Conservation (phyloP, 1,139 yeast genomes). For the Saccharomyces pastorianus region DNA sequence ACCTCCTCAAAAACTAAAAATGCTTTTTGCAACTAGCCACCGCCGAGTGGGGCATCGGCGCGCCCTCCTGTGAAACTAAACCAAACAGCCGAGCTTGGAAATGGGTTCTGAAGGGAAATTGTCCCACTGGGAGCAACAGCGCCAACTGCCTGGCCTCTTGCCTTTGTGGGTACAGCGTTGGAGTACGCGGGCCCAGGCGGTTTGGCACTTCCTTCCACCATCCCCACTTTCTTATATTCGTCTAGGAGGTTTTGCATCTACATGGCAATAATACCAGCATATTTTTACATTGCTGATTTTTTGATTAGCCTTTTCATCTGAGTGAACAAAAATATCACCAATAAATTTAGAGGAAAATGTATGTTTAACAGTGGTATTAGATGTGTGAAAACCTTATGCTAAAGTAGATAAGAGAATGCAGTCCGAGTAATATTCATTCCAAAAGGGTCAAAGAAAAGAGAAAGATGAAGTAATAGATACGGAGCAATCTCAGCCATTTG, state of each 20-base stretch:
- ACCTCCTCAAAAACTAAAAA: neutral
- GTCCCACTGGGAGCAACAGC: neutral
- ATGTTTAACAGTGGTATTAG: neutral
- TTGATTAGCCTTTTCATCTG: neutral
- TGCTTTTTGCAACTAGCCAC: neutral
- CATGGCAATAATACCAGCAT: neutral
- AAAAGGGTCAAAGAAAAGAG: too few species aligned
- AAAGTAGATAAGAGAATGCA: neutral
- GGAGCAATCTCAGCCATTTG: neutral
- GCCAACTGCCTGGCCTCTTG: neutral
- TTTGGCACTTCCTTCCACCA: neutral
- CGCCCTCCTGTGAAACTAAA: neutral
- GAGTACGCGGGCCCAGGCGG: neutral
- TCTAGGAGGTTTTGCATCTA: neutral
- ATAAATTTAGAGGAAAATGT: neutral
- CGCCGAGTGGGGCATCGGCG: neutral
- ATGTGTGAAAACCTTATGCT: neutral
- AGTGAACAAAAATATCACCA: neutral
- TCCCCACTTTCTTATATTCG: neutral
- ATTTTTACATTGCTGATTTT: neutral
- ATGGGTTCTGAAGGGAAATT: neutral
- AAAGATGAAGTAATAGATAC: too few species aligned
- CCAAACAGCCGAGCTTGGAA: neutral
- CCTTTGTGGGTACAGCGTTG: neutral
- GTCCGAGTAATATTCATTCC: too few species aligned